Base-by-base conservation (phyloP, 208 protist genomes). In the Phytomonas sp. region DNA sequence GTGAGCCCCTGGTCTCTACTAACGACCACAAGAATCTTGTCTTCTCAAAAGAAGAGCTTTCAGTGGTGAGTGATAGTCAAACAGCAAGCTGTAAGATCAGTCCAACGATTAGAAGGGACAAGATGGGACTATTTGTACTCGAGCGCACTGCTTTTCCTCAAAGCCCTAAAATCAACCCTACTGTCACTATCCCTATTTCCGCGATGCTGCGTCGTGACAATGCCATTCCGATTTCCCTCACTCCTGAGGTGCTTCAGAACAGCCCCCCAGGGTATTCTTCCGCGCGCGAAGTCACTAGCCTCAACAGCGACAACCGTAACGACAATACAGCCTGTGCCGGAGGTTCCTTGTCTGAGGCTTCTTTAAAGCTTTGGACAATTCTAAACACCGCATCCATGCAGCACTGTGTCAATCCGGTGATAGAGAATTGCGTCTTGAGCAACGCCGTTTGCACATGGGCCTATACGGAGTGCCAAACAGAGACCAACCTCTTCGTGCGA, bases 341-440 rank as follows among this genome's bases (percentile, higher is more conserved):
- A 0, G 43, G 13, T 15, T 32, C 60, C 28, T 53, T 28, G 11
- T 26, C 26, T n/a, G n/a, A 51, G 15, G 26, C 34, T 23, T 63
- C 34, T 63, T 1, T 64, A 23, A 43, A 43, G 33, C 60, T 34
- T 64, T 51, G 36, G 53, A 0, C 9, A 34, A 29, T 28, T 15
- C 26, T 31, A 46, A 62, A 2, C 69, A 70, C 40, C 68, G 36
- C 53, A 72, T 79, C 53, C 56, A 60, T 53, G 66, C 70, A 79
- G 51, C 64, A 71, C 20, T 61, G 66, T 66, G 78, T 89, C 5
- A 76, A 67, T 34, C 76, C 79, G 0, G 67, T 66, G 11, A 73
- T 89, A 65, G 84, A 89, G 62, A 70, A 63, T 17, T 86, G 82
- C 60, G 71, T 76, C 40, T 67, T 91, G 67, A 81, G 78, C 61